These are phyloP conservation scores for Oehlia diaphana DNA, from an alignment of 192 early-diverging fungal genomes.

Conservation along the genomic window DNA sequence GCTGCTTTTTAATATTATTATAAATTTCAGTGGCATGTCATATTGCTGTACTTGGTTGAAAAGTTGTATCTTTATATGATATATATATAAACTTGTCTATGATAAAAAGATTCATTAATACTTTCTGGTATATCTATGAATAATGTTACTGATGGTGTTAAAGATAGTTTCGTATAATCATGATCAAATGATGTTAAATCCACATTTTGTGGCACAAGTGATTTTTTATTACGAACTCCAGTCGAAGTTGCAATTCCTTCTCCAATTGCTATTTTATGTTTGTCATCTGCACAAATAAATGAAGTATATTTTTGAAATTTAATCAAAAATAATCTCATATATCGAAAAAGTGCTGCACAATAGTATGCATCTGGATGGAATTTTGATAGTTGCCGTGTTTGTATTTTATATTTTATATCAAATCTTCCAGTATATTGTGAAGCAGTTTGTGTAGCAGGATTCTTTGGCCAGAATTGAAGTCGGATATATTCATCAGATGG, in stretches of 20 bases:
- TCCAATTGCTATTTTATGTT: neutral
- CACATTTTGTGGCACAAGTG: no score
- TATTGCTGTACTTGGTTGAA: neutral
- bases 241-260: neutral
- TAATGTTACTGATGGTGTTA: neutral
- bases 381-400: neutral
- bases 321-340: neutral
- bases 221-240: neutral
- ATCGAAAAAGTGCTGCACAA: neutral
- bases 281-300: neutral
- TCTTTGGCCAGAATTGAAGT: neutral
- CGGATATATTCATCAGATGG: neutral
- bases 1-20: neutral
- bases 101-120: neutral
- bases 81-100: neutral
- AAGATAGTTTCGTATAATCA: neutral
- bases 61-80: conserved; percentile 4
- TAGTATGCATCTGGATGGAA: neutral
- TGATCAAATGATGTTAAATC: neutral
- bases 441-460: neutral
- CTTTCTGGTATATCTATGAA: neutral
- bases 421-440: neutral
- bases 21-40: neutral
- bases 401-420: conserved; percentile 5
- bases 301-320: neutral